Conservation (phyloP, 2,329 filamentous ascomycete genomes). For the Neoscytalidium dimidiatum region DNA sequence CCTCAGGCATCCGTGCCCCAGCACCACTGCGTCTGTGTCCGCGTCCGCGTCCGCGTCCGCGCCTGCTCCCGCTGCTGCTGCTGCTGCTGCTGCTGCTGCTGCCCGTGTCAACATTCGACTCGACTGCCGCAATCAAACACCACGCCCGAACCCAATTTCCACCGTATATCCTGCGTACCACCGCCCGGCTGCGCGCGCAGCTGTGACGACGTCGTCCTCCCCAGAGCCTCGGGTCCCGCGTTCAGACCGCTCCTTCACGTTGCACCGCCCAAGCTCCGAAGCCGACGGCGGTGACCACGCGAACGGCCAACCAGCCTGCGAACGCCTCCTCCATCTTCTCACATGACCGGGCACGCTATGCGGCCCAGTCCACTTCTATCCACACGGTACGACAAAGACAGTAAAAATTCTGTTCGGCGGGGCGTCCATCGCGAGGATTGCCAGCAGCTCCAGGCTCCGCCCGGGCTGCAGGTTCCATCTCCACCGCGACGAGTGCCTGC, state of each 20-base stretch:
- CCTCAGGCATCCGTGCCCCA: neutral
- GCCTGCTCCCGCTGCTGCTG: neutral
- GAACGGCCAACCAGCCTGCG: conserved; percentile 15
- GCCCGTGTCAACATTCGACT: neutral
- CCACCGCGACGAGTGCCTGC: conserved; percentile 10
- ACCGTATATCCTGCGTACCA: conserved; percentile 4
- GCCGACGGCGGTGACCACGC: conserved; percentile 9
- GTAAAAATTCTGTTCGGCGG: conserved; percentile 9
- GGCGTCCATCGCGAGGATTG: conserved; percentile 9
- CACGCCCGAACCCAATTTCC: conserved; percentile 5
- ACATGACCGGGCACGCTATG: conserved; percentile 17
- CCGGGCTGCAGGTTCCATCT: neutral
- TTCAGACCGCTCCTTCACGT: conserved; percentile 19
- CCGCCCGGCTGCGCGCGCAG: neutral
- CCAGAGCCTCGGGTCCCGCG: conserved; percentile 15
- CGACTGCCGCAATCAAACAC: neutral
- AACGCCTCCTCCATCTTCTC: conserved; percentile 18
- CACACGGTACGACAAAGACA: conserved; percentile 4
- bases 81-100: neutral
- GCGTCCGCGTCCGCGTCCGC: neutral
- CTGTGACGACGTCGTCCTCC: conserved; percentile 1
- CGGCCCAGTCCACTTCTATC: conserved; percentile 12
- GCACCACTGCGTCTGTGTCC: neutral
- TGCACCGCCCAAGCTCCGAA: conserved; percentile 3
- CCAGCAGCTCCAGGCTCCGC: neutral